Base-by-base conservation (phyloP, 495 filamentous ascomycete genomes). In the Hamigera avellanea region DNA sequence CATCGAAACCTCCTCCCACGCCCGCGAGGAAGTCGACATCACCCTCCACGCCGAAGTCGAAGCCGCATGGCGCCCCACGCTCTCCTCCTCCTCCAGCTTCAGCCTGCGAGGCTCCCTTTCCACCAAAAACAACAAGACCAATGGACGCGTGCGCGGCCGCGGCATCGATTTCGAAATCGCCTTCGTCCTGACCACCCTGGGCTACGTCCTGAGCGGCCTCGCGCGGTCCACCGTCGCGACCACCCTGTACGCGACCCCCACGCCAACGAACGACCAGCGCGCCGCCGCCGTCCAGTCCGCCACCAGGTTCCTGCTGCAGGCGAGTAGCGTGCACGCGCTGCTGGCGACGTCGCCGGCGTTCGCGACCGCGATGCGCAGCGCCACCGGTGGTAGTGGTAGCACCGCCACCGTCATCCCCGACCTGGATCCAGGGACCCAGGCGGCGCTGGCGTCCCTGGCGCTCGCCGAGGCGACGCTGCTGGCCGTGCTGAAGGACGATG, bases 401-500 rank as follows among this genome's bases (percentile, higher is more conserved):
- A 31, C 40, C 1, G 40, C 46, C 2, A 41, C 51, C 3, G 26
- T 36, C 7, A 46, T 52, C 5, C 55, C 60, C 0, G 87, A 95
- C 49, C 72, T 91, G 23, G 61, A 74, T 19, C 64, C 76, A 1
- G 53, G 73, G 0, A 69, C 76, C 3, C 72, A 87, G n/a, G 65
- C 70, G 0, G 85, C 85, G 4, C 67, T 95, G 17, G 67, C 77
- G 9, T 72, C 71, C 1, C 68, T 95, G 5, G 80, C 86, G 0
- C 60, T 93, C 8, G 83, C 86, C 0, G 86, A 94, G 53, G 89
- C 91, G 0, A 95, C 88, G 0, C 70, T 96, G 5, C 67, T 95
- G 2, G 83, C 86, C 2, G 86, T 95, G 1, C 57, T 89, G 19
- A 95, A 94, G 48, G 88, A 95, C 45, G 91, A 98, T 50, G 85